phyloP scores from a whole-genome alignment of 2,329 filamentous ascomycete genomes.

The Chaetomiaceae sp. region DNA sequence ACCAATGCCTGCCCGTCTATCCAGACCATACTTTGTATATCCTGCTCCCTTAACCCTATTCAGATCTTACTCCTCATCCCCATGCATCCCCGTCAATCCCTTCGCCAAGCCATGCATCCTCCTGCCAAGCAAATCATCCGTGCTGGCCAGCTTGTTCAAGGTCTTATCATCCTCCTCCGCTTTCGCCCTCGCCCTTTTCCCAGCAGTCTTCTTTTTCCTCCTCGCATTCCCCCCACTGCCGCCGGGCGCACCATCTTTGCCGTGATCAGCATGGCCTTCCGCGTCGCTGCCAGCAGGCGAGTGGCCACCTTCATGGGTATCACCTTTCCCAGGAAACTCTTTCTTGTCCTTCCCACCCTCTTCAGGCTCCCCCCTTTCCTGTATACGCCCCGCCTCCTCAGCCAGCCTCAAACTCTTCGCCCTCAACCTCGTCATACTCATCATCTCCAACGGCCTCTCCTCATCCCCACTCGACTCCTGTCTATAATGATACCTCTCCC shows the following conservation, averaged over 20 bases:
- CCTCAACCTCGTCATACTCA: slow-evolving; percentile 55
- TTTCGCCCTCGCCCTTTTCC: slow-evolving; percentile 34
- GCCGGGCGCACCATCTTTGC: not conserved
- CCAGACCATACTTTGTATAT: no score
- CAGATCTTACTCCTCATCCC: slow-evolving; percentile 31
- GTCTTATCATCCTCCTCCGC: slow-evolving; percentile 39
- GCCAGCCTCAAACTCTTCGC: slow-evolving; percentile 15
- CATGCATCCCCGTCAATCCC: slow-evolving; percentile 46
- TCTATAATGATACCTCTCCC: slow-evolving; percentile 43
- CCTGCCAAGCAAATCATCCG: slow-evolving; percentile 53
- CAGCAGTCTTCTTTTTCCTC: slow-evolving; percentile 21
- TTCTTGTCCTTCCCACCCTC: not conserved
- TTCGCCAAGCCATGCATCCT: slow-evolving; percentile 56
- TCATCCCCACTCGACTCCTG: slow-evolving; percentile 72
- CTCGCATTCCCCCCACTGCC: not conserved
- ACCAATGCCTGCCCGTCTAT: no score
- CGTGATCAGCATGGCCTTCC: not conserved
- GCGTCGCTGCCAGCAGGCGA: slow-evolving; percentile 4
- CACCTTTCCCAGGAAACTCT: not conserved
- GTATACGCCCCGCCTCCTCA: not conserved
- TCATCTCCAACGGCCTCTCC: slow-evolving; percentile 78
- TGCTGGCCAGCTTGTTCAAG: slow-evolving; percentile 51
- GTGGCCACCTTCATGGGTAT: not conserved
- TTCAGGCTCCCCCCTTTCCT: not conserved
- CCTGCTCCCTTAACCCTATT: no score